Percentiles rank a stretch among this genome's conserved stretches.
Conservation (phyloP, 2,329 filamentous ascomycete genomes). For the Phaeosphaeria sp. region DNA sequence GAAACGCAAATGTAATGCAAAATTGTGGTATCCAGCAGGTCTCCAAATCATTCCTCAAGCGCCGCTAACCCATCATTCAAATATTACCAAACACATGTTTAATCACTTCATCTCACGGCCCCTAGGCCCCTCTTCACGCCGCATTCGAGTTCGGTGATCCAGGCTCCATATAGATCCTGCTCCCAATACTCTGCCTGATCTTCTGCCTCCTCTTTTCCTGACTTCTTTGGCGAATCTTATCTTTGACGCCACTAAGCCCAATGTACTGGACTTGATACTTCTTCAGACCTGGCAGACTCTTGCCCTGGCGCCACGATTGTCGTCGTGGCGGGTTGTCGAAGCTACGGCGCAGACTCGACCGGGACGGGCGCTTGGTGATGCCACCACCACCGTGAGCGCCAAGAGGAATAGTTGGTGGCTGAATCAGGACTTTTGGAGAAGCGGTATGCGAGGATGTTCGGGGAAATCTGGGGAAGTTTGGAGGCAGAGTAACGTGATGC, state of each 20-base stretch:
- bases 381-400: slow-evolving; percentile 21
- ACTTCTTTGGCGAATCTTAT: slow-evolving; percentile 54
- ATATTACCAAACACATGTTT: neutral
- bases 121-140: neutral
- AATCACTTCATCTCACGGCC: neutral
- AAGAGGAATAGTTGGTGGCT: slow-evolving; percentile 30
- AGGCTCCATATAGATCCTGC: slow-evolving; percentile 21
- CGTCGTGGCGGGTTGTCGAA: slow-evolving; percentile 15
- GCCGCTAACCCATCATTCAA: neutral
- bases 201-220: slow-evolving; percentile 60
- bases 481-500: slow-evolving; percentile 34
- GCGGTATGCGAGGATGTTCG: slow-evolving; percentile 17
- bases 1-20: neutral
- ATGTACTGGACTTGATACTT: slow-evolving; percentile 59
- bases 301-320: slow-evolving; percentile 38
- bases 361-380: slow-evolving; percentile 32
- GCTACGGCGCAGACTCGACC: slow-evolving; percentile 26
- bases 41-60: neutral
- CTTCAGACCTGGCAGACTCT: slow-evolving; percentile 49
- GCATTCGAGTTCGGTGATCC: neutral
- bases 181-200: slow-evolving; percentile 62
- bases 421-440: slow-evolving; percentile 32
- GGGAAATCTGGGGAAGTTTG: slow-evolving; percentile 20
- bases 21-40: neutral
- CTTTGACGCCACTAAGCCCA: slow-evolving; percentile 57